phyloP scores from a whole-genome alignment of 306 rosid genomes.

The Corylus heterophylla region DNA sequence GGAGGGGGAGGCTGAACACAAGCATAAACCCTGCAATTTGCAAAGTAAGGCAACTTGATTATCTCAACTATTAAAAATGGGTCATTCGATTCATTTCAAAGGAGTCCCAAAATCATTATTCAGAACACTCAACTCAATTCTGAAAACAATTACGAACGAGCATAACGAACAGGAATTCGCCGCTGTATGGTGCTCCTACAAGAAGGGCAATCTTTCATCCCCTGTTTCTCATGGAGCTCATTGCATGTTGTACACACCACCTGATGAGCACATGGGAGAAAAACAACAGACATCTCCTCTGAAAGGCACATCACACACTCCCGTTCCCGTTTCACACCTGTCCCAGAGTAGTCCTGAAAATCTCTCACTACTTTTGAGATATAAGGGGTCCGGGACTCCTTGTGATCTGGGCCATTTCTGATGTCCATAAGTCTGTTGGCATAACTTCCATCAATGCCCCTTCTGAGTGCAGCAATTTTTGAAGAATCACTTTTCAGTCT shows the following conservation, averaged over 20 bases:
- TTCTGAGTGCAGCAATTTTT: conserved; percentile 82
- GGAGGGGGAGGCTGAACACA: background rate
- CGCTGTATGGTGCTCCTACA: conserved; percentile 85
- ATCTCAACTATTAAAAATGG: conserved; percentile 38
- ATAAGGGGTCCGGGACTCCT: conserved; percentile 34
- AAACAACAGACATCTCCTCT: conserved; percentile 91
- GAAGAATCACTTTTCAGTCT: conserved; percentile 76
- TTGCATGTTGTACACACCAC: conserved; percentile 92
- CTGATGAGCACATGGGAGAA: conserved; percentile 94
- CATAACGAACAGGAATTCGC: conserved; percentile 76
- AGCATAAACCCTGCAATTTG: conserved; percentile 27
- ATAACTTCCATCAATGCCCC: conserved; percentile 76
- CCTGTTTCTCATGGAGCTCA: conserved; percentile 91
- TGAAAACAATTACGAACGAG: conserved; percentile 42
- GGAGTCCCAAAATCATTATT: conserved; percentile 60
- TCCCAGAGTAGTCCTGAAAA: conserved; percentile 42
- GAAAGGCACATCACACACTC: conserved; percentile 98
- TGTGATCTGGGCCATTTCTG: conserved; percentile 32
- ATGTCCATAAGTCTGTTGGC: conserved; percentile 41
- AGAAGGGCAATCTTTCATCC: conserved; percentile 95
- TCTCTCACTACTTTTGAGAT: conserved; percentile 48
- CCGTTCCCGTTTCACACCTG: conserved; percentile 78
- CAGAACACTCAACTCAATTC: conserved; percentile 47
- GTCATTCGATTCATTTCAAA: conserved; percentile 49
- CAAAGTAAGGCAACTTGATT: conserved; percentile 38